Evolutionary conservation across 2,329 filamentous ascomycete species (phyloP).

Genomic region (Ampelomyces quisqualis): DNA sequence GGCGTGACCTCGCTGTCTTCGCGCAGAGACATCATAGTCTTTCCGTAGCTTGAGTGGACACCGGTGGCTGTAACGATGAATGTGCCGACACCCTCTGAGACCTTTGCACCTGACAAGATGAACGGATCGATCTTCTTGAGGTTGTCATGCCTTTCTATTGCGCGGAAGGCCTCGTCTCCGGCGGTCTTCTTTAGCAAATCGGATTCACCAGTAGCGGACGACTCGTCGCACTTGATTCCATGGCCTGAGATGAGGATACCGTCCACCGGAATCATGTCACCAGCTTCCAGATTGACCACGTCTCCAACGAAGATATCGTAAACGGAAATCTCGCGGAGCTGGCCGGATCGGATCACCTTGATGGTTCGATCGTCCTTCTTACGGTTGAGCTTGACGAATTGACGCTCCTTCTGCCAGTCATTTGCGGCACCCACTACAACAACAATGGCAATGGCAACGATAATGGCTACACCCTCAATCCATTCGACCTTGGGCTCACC

Average conservation of each 20-base stretch:
- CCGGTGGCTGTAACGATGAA: slow-evolving; percentile 76
- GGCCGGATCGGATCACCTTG: slow-evolving; percentile 75
- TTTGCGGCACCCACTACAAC: slow-evolving; percentile 75
- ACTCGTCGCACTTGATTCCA: slow-evolving; percentile 70
- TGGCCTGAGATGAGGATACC: slow-evolving; percentile 68
- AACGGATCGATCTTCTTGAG: slow-evolving; percentile 74
- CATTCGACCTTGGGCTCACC: slow-evolving; percentile 65
- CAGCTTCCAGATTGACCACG: slow-evolving; percentile 68
- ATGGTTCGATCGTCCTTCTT: slow-evolving; percentile 76
- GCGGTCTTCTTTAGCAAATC: slow-evolving; percentile 69
- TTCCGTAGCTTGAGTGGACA: slow-evolving; percentile 72
- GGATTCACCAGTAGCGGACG: slow-evolving; percentile 71
- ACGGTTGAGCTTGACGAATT: slow-evolving; percentile 77
- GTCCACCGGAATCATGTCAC: slow-evolving; percentile 70
- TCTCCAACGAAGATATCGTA: slow-evolving; percentile 70
- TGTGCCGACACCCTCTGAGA: slow-evolving; percentile 72
- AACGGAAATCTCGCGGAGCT: slow-evolving; percentile 64
- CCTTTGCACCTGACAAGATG: slow-evolving; percentile 82
- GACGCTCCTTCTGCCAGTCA: slow-evolving; percentile 79
- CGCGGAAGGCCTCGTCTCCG: slow-evolving; percentile 65
- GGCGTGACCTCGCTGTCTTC: slow-evolving; percentile 77
- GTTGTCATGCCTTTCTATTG: slow-evolving; percentile 62
- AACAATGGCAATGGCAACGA: slow-evolving; percentile 73
- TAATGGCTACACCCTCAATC: slow-evolving; percentile 80
- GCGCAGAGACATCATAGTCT: slow-evolving; percentile 75